Base-by-base conservation (phyloP, 2,329 filamentous ascomycete genomes). In the Fusarium liriodendri region DNA sequence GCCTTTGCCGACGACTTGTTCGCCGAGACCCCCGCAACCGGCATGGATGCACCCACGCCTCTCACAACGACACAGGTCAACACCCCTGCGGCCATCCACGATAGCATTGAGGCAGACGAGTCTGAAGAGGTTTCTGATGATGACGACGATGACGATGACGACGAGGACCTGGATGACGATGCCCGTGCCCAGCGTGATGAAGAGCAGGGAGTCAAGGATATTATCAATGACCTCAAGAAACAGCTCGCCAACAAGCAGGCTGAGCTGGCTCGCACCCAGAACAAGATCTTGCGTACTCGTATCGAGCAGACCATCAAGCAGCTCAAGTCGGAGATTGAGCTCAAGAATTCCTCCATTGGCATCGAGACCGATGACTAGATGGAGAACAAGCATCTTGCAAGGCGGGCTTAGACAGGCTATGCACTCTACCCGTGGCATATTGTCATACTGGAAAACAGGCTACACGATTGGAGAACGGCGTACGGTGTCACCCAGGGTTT, bases 141-240 rank as follows among this genome's bases (percentile, higher is more conserved):
- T 14, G 85, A 87, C 29, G 86, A 87, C 7, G 88, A 88, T 6
- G 87, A 87, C 14, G 87, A 88, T 11, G 87, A 87, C 45, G 86
- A 87, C 37, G 87, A 88, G 4, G 87, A 89, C 50, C 82, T 87
- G 16, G 89, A 90, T 64, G 87, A 89, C 29, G 89, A 90, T 59
- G 83, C 87, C 68, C 84, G 86, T 47, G 85, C 86, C 5, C 82
- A 84, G 63, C 82, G 83, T 22, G 86, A 89, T 55, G 85, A 89
- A 70, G 83, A 87, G 70, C 85, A 88, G 71, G 88, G 88, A 69
- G 86, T 89, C 70, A 86, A 87, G 74, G 87, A 88, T 74, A 88
- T 90, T 72, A 87, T 90, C 61, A 82, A 84, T 58, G 84, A 87
- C 61, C 83, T 90, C 67, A 84, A 88, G 79, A 87, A 85, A 77